Conservation (phyloP, 768 basidiomycete genomes). For the Mycena galopus region DNA sequence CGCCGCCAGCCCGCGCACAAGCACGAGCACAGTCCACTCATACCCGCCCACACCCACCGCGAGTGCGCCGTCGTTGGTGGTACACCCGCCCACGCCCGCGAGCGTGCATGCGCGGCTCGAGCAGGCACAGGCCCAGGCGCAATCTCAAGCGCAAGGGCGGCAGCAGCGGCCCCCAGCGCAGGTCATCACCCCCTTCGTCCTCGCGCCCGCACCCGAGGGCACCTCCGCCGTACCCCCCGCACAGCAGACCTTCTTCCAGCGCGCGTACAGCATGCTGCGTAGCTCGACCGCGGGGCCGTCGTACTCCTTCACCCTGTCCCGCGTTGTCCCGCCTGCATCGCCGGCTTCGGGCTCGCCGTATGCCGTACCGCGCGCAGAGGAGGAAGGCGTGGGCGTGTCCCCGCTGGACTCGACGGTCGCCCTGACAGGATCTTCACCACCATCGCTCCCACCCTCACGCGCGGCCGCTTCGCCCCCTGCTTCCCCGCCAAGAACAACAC, state of each 20-base stretch:
- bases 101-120: constrained; percentile 46
- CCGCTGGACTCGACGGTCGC: too few relatives aligned
- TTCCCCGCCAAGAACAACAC: constrained; percentile 31
- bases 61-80: constrained; percentile 47
- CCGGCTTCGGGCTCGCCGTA: too few relatives aligned
- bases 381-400: too few relatives aligned
- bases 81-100: constrained; percentile 51
- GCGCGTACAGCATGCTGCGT: constrained; percentile 63
- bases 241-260: constrained; percentile 61
- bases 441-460: constrained; percentile 34
- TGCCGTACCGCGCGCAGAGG: too few relatives aligned
- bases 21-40: constrained; percentile 58
- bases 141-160: too few relatives aligned
- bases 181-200: constrained; percentile 66
- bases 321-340: too few relatives aligned
- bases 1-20: constrained; percentile 52
- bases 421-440: too few relatives aligned
- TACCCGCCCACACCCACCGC: constrained; percentile 74
- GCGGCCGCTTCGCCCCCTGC: constrained; percentile 8
- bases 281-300: constrained; percentile 68
- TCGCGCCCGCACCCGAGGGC: constrained; percentile 56
- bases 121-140: constrained; percentile 12
- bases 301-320: constrained; percentile 70
- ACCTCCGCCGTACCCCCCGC: constrained; percentile 47
- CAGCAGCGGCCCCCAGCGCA: constrained; percentile 48